These are phyloP conservation scores for Alopecurus myosuroides DNA, from an alignment of 176 grass and related monocot species.

Conservation along the genomic window DNA sequence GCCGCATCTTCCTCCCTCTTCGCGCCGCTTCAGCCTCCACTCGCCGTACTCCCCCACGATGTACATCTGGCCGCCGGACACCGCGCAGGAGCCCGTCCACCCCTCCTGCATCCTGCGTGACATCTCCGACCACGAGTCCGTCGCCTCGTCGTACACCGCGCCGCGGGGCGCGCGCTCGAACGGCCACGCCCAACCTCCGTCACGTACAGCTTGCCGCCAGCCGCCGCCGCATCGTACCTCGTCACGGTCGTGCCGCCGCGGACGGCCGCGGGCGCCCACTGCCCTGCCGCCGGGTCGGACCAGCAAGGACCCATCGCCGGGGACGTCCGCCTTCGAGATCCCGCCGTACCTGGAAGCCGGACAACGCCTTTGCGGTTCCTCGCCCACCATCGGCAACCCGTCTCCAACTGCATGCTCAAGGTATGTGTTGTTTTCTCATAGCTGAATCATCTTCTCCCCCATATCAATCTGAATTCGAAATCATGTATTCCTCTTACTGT, in stretches of 20 bases:
- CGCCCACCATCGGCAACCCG: too few relatives aligned
- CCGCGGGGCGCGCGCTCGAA: constrained; percentile 78
- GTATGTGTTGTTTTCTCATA: too few relatives aligned
- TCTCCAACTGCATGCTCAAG: too few relatives aligned
- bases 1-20: too few relatives aligned
- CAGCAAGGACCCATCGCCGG: too few relatives aligned
- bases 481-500: too few relatives aligned
- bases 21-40: constrained; percentile 72
- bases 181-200: constrained; percentile 97
- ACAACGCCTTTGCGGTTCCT: too few relatives aligned
- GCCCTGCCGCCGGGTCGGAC: constrained; percentile 41
- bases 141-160: constrained; percentile 63
- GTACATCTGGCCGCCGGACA: constrained; percentile 54
- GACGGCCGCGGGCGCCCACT: not conserved
- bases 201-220: constrained; percentile 67
- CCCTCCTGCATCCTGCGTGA: constrained; percentile 78
- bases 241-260: constrained; percentile 29
- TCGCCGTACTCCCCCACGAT: constrained; percentile 95
- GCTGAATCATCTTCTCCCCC: too few relatives aligned
- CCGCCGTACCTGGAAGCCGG: too few relatives aligned
- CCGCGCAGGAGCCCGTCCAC: constrained; percentile 88
- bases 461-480: too few relatives aligned
- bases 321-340: too few relatives aligned
- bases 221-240: constrained; percentile 77
- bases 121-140: constrained; percentile 82